phyloP scores from a whole-genome alignment of 2,329 filamentous ascomycete genomes.

The Leptographium radiaticola region DNA sequence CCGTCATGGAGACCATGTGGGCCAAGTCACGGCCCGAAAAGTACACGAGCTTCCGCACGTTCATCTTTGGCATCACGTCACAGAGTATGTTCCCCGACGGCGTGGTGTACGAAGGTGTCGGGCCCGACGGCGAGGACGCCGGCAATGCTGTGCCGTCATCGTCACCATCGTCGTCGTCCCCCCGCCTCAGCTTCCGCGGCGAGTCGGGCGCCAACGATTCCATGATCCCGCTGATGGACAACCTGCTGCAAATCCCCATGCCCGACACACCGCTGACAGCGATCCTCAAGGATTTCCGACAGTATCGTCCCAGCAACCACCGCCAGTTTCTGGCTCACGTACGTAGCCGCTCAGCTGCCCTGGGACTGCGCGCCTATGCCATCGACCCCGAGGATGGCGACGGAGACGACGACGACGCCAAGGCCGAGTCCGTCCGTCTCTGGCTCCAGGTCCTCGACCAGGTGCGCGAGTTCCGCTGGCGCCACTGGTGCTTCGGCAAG shows the following conservation, averaged over 20 bases:
- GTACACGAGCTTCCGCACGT: conserved; percentile 85
- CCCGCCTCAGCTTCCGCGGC: conserved; percentile 69
- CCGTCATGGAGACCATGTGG: conserved; percentile 87
- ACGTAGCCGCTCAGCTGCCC: conserved; percentile 29
- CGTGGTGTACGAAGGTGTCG: conserved; percentile 77
- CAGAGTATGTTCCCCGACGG: conserved; percentile 92
- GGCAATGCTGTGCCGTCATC: neutral
- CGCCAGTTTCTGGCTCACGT: conserved; percentile 72
- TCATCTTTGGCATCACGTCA: conserved; percentile 91
- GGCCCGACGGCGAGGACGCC: conserved; percentile 28
- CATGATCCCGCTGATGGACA: conserved; percentile 85
- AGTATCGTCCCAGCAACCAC: conserved; percentile 82
- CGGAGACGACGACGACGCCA: conserved; percentile 20
- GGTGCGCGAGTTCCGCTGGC: conserved; percentile 70
- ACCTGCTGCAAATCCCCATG: conserved; percentile 76
- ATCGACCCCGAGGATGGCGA: conserved; percentile 7
- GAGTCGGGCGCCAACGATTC: conserved; percentile 91
- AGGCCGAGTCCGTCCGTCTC: conserved; percentile 40
- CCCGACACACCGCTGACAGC: conserved; percentile 77
- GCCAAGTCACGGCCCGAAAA: conserved; percentile 63
- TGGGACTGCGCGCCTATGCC: conserved; percentile 47
- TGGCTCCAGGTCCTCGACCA: conserved; percentile 58
- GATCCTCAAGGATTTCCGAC: conserved; percentile 78
- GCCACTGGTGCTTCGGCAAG: conserved; percentile 75
- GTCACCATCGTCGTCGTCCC: conserved; percentile 17